These are phyloP conservation scores for Cinnamomum micranthum DNA, from an alignment of 164 flowering plant species.

Conservation along the genomic window DNA sequence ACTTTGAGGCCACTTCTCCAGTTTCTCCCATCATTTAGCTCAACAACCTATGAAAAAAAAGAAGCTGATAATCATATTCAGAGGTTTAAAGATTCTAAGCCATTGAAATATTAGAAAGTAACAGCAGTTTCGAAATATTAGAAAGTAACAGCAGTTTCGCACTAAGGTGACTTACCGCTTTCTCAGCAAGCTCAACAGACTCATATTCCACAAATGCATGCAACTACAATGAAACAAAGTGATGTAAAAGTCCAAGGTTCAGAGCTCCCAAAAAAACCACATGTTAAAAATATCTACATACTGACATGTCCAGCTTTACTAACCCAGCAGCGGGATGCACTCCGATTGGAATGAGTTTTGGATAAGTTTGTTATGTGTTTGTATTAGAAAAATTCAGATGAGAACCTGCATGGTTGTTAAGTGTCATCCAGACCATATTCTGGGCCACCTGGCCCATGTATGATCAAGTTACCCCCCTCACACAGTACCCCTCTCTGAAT, in stretches of 20 bases:
- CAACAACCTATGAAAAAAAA: constrained; percentile 49
- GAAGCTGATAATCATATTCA: not conserved
- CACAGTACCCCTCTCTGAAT: too few species aligned
- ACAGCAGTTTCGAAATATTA: not conserved
- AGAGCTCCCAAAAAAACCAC: not conserved
- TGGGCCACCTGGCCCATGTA: too few species aligned
- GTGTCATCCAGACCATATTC: too few species aligned
- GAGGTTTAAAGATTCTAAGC: not conserved
- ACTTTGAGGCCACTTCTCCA: constrained; percentile 95
- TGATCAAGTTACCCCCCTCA: too few species aligned
- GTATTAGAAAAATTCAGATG: too few species aligned
- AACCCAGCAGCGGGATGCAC: too few species aligned
- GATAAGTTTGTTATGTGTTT: too few species aligned
- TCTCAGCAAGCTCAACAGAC: constrained; percentile 80
- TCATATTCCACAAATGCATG: constrained; percentile 98
- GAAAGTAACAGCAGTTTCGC: not conserved
- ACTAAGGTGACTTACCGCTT: constrained; percentile 63
- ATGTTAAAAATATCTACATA: too few species aligned
- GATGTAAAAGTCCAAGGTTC: not conserved
- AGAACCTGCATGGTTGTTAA: too few species aligned
- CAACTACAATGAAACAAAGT: constrained; percentile 41
- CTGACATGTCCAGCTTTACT: too few species aligned
- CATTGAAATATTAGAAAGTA: not conserved
- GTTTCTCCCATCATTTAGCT: constrained; percentile 71
- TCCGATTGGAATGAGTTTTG: too few species aligned